Base-by-base conservation (phyloP, 176 grass and related monocot species). In the Dendrocalamus sinicus region DNA sequence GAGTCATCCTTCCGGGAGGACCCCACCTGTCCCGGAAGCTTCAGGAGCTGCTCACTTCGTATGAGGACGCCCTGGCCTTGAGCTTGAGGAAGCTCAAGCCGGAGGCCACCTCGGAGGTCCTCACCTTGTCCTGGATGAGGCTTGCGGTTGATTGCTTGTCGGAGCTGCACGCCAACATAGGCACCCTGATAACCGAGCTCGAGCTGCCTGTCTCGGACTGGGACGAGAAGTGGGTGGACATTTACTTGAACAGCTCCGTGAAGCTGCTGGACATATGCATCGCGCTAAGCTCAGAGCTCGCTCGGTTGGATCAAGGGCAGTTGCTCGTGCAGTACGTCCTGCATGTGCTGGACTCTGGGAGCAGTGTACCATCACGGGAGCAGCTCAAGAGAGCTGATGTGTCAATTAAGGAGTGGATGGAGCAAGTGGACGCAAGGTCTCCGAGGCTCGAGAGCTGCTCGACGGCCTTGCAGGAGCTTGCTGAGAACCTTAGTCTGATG, bases 171-270 rank as follows among this genome's bases (percentile, higher is more conserved):
- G 71, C 68, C 14, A 79, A 80, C 47, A 88, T 98, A 68, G 80
- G 35, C 9, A 85, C 77, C 69, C 90, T 98, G 61, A 92, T 96
- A 67, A 89, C 86, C 5, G 90, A 96, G 51, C 90, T 98, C 1
- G 87, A 93, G 68, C 78, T 98, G 71, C 96, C 93, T 48, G 82
- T 92, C 64, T 96, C 88, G 0, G 96, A 98, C 3, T 98, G 96
- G 93, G 93, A 98, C 28, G 90, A 95, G 60, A 98, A 88, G 64
- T 98, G 91, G 91, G 90, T 96, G 46, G 96, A 98, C 85, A 84
- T 92, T 66, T 98, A 95, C 76, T 78, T 98, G 23, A 91, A 98
- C 83, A 92, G 84, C 78, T 96, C 88, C 7, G 84, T 94, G 55
- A 98, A 92, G 83, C 70, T 98, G 72, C 83, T 98, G 48, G 96